Evolutionary conservation across 164 flowering plant genomes (phyloP).

Genomic region (Sextonia rubra): DNA sequence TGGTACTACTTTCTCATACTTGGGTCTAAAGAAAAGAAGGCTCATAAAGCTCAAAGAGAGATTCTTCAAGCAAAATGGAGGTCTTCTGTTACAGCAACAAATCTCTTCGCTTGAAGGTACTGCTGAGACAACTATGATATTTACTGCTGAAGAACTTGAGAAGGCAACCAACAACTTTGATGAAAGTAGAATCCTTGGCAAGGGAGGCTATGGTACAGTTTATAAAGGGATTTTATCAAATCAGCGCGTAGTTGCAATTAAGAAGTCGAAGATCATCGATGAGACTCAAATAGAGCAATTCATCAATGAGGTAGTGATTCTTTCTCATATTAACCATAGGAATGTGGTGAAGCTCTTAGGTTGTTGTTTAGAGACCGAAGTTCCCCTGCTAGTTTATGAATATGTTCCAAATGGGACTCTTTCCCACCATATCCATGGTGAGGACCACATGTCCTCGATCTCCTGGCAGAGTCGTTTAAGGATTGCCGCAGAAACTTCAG

Average conservation of each 20-base stretch:
- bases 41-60: background rate
- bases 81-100: background rate
- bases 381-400: constrained; percentile 17
- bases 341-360: constrained; percentile 20
- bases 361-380: constrained; percentile 16
- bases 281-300: constrained; percentile 15
- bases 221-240: constrained; percentile 17
- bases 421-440: constrained; percentile 5
- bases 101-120: background rate
- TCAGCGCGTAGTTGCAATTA: constrained; percentile 12
- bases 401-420: constrained; percentile 13
- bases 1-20: background rate
- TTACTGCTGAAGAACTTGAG: constrained; percentile 9
- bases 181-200: constrained; percentile 7
- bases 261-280: constrained; percentile 14
- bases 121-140: constrained; percentile 3
- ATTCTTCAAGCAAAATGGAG: constrained; percentile 6
- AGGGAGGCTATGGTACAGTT: constrained; percentile 15
- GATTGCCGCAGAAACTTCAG: constrained; percentile 10
- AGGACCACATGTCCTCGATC: background rate
- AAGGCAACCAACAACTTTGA: constrained; percentile 15
- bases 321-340: constrained; percentile 16
- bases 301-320: constrained; percentile 21
- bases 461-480: constrained; percentile 3
- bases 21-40: constrained; percentile 5